phyloP scores from a whole-genome alignment of 1,139 yeast species.

The Zygosaccharomyces sapae region DNA sequence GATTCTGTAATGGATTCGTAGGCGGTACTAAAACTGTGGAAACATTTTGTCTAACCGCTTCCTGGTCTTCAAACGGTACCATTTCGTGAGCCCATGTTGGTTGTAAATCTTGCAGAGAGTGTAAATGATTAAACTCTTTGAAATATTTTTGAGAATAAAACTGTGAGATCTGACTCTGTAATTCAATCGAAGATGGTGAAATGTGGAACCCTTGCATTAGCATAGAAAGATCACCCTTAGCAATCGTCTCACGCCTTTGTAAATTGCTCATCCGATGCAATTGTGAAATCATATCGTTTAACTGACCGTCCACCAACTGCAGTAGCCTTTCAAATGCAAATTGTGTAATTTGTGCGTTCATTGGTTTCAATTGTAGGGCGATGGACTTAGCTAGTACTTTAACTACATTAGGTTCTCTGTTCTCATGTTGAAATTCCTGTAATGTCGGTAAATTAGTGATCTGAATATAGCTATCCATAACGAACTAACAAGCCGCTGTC shows the following conservation, averaged over 20 bases:
- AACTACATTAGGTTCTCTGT: slow-evolving; percentile 15
- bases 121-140: slow-evolving; percentile 16
- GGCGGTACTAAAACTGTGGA: slow-evolving; percentile 45
- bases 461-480: slow-evolving; percentile 16
- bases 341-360: slow-evolving; percentile 39
- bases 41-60: slow-evolving; percentile 16
- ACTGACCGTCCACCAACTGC: slow-evolving; percentile 47
- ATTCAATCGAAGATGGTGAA: slow-evolving; percentile 43
- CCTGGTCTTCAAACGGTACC: slow-evolving; percentile 13
- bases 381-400: slow-evolving; percentile 30
- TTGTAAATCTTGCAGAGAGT: slow-evolving; percentile 11
- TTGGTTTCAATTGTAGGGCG: slow-evolving; percentile 40
- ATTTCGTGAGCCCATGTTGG: slow-evolving; percentile 13
- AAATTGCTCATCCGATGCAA: slow-evolving; percentile 54
- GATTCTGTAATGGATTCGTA: slow-evolving; percentile 45
- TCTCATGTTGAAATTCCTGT: slow-evolving; percentile 17
- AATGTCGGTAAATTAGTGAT: slow-evolving; percentile 25
- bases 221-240: slow-evolving; percentile 53
- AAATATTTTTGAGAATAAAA: slow-evolving; percentile 25
- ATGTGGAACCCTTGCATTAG: slow-evolving; percentile 47
- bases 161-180: slow-evolving; percentile 39
- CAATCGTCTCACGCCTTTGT: slow-evolving; percentile 65
- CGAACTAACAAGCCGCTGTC: neutral
- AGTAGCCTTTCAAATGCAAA: slow-evolving; percentile 48
- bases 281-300: slow-evolving; percentile 45